These are phyloP conservation scores for Juglanconis oblonga DNA, from an alignment of 2,329 filamentous ascomycete species.

Conservation along the genomic window DNA sequence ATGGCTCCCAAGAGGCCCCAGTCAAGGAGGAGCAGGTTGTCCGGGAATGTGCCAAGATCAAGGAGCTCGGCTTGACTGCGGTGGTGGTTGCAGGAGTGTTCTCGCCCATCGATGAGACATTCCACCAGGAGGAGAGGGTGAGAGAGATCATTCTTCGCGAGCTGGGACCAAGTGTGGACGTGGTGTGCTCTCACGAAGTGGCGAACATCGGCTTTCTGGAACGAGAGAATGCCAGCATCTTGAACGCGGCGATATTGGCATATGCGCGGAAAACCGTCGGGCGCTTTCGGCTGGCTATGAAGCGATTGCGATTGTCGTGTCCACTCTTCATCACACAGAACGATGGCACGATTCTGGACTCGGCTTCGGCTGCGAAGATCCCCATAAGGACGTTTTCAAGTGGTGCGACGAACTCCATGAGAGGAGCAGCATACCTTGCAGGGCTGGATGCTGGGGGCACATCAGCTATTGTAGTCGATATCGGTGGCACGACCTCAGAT, in stretches of 20 bases:
- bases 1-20: conserved; percentile 44
- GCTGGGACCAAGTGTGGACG: conserved; percentile 30
- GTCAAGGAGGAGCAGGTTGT: conserved; percentile 41
- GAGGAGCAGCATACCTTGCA: conserved; percentile 46
- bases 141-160: conserved; percentile 44
- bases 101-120: conserved; percentile 53
- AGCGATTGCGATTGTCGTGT: conserved; percentile 34
- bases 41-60: conserved; percentile 36
- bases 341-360: conserved; percentile 44
- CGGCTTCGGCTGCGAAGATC: conserved; percentile 36
- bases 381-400: conserved; percentile 48
- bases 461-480: conserved; percentile 44
- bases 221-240: conserved; percentile 51
- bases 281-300: conserved; percentile 43
- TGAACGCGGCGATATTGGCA: conserved; percentile 48
- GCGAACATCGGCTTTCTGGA: conserved; percentile 40
- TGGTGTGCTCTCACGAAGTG: conserved; percentile 32
- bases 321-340: conserved; percentile 49
- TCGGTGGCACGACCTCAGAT: conserved; percentile 53
- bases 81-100: conserved; percentile 57
- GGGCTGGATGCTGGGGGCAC: conserved; percentile 34
- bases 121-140: conserved; percentile 49
- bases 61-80: conserved; percentile 28
- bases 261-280: conserved; percentile 45
- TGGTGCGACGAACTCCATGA: conserved; percentile 49